phyloP scores from a whole-genome alignment of 2,329 filamentous ascomycete species.

The Chrysoporthe deuterocubensis region DNA sequence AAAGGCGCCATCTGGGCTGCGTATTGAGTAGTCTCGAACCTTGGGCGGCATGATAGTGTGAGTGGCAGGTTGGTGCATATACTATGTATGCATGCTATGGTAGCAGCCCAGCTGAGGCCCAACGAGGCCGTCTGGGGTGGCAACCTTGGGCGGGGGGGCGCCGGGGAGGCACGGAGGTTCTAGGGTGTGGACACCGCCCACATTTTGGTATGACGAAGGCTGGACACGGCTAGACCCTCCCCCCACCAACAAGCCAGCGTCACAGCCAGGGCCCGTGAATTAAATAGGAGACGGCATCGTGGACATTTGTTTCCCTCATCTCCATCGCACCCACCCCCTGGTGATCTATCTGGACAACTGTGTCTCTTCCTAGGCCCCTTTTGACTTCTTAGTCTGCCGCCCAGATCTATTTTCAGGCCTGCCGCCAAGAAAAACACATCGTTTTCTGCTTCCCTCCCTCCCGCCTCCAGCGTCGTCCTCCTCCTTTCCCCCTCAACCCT shows the following conservation, averaged over 20 bases:
- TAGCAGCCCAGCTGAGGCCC: neutral
- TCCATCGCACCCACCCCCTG: constrained; percentile 24
- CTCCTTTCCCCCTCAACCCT: neutral
- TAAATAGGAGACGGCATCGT: constrained; percentile 21
- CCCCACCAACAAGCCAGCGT: constrained; percentile 22
- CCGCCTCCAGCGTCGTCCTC: neutral
- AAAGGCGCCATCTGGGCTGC: neutral
- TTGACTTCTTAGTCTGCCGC: constrained; percentile 9
- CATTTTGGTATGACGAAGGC: constrained; percentile 9
- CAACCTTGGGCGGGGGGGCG: neutral
- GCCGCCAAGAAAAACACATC: constrained; percentile 4
- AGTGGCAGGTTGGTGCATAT: neutral
- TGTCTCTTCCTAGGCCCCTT: constrained; percentile 26
- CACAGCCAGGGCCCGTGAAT: constrained; percentile 20
- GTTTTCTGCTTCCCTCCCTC: neutral
- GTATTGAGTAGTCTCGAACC: no score
- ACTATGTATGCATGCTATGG: neutral
- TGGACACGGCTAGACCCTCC: constrained; percentile 5
- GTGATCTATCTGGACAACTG: constrained; percentile 28
- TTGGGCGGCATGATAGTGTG: no score
- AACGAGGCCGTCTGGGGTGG: neutral
- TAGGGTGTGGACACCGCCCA: constrained; percentile 2
- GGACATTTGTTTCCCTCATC: constrained; percentile 9
- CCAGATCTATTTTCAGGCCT: constrained; percentile 14
- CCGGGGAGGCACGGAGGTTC: neutral